Percentiles rank a stretch among this genome's conserved stretches.
phyloP scores from a whole-genome alignment of 192 early-diverging fungal species.

The Martensiomyces pterosporus region DNA sequence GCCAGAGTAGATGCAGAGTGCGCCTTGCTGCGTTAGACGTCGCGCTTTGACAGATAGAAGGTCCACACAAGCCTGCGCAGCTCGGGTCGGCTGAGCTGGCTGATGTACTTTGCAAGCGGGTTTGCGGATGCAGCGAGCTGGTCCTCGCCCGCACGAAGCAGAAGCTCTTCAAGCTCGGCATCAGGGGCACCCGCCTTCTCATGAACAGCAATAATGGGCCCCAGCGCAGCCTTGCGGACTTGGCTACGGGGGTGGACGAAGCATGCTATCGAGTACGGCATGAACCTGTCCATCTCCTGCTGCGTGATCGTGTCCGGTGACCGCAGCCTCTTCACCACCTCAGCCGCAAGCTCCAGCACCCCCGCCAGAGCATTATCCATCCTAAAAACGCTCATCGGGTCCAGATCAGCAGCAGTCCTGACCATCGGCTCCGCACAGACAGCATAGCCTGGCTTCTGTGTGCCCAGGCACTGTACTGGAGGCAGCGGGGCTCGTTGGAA shows the following conservation, averaged over 20 bases:
- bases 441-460: constrained; percentile 24
- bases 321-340: constrained; percentile 24
- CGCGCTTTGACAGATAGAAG: constrained; percentile 20
- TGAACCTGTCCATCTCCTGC: constrained; percentile 34
- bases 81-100: constrained; percentile 29
- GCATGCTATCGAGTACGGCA: constrained; percentile 35
- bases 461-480: constrained; percentile 2
- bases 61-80: constrained; percentile 37
- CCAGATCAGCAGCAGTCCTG: constrained; percentile 19
- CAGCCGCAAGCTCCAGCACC: constrained; percentile 44
- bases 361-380: constrained; percentile 51
- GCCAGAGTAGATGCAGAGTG: too few relatives aligned
- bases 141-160: constrained; percentile 20
- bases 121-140: constrained; percentile 22
- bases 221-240: constrained; percentile 46
- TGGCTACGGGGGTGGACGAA: constrained; percentile 46
- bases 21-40: too few relatives aligned
- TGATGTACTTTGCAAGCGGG: constrained; percentile 37
- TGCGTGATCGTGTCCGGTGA: constrained; percentile 15
- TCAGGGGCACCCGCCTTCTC: constrained; percentile 23
- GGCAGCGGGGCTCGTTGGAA: constrained; percentile 43
- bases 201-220: constrained; percentile 30
- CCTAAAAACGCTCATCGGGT: constrained; percentile 41
- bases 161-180: constrained; percentile 28
- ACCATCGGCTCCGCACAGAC: constrained; percentile 7